phyloP scores from a whole-genome alignment of 495 filamentous ascomycete species.

The Durotheca rogersii region DNA sequence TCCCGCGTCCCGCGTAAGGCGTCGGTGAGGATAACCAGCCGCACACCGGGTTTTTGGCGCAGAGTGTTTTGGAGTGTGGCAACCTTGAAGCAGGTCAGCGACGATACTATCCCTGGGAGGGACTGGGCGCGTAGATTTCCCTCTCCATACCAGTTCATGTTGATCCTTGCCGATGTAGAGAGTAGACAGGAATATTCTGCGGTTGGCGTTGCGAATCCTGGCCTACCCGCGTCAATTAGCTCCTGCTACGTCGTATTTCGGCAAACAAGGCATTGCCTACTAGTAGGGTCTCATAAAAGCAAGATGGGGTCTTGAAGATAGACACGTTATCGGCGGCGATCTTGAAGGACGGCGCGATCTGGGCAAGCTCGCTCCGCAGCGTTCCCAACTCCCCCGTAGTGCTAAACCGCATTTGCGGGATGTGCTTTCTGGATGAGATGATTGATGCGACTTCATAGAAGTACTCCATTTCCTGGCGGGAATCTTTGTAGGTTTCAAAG shows the following conservation, averaged over 20 bases:
- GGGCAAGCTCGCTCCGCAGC: slow-evolving; percentile 81
- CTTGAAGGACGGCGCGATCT: slow-evolving; percentile 84
- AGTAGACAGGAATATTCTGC: slow-evolving; percentile 85
- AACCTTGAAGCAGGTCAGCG: slow-evolving; percentile 52
- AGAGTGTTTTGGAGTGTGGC: slow-evolving; percentile 75
- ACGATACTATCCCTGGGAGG: not conserved
- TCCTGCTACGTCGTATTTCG: slow-evolving; percentile 11
- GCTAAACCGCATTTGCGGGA: too few relatives aligned
- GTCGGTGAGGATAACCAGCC: slow-evolving; percentile 91
- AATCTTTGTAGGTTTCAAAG: too few relatives aligned
- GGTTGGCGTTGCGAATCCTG: slow-evolving; percentile 77
- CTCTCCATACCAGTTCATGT: slow-evolving; percentile 67
- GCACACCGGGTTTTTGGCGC: slow-evolving; percentile 68
- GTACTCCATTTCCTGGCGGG: too few relatives aligned
- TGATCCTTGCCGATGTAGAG: slow-evolving; percentile 96
- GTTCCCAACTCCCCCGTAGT: slow-evolving; percentile 55
- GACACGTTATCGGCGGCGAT: slow-evolving; percentile 76
- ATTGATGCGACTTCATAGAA: too few relatives aligned
- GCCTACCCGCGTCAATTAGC: slow-evolving; percentile 45
- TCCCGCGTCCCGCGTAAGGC: slow-evolving; percentile 89
- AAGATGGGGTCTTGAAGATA: slow-evolving; percentile 73
- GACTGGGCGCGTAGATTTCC: not conserved
- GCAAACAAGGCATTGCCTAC: slow-evolving; percentile 43
- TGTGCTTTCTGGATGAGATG: too few relatives aligned
- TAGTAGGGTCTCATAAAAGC: slow-evolving; percentile 90